Evolutionary conservation across 176 grass and related monocot genomes (phyloP), one percentile per base, ranked within the genome.

Genomic region (Thinopyrum elongatum): DNA sequence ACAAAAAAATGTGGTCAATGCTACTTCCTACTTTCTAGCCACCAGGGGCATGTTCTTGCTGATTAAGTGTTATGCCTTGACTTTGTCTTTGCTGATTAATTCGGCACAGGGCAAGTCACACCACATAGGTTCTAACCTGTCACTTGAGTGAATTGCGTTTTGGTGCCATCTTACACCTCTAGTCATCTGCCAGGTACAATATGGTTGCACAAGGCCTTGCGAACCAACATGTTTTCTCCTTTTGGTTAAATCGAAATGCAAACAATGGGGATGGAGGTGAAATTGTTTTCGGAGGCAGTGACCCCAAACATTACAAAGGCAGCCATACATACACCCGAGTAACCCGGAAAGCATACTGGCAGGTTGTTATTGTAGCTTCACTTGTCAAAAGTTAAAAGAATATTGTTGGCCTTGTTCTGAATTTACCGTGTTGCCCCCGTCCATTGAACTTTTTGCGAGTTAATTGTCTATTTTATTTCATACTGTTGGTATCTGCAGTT

Each of bases 171-270:
- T 76, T 14, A 38, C 34, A 84, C 73, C 31, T 39, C 75, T 22
- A 76, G 16, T 67, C 26, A 55, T 22, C 10, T 87, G 53, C 80
- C 55, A 95, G 96, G 96, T 92, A 95, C 80, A 98, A 98, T 77
- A 98, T 98, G 90, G 82, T 95, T 72, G 11, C 76, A 22, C 96
- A 98, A 89, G 63, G 65, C 51, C 84, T 94, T 62, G 86, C 95
- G 19, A 86, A 82, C 65, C 65, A 94, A 42, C 88, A 39, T 55
- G 60, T 94, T 78, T 98, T 98, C 62, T 98, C 96, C 67, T 92
- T 98, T 83, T 98, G 96, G 96, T 91, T 98, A 72, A 98, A 94
- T 65, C 87, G 96, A 86, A 89, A 94, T 83, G 60, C 84, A 81
- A 82, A 89, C 38, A 91, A 95, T 36, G 80, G 65, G n/a, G 91